These are phyloP conservation scores for Ballota nigra DNA, from an alignment of 257 asterid species.

Conservation along the genomic window DNA sequence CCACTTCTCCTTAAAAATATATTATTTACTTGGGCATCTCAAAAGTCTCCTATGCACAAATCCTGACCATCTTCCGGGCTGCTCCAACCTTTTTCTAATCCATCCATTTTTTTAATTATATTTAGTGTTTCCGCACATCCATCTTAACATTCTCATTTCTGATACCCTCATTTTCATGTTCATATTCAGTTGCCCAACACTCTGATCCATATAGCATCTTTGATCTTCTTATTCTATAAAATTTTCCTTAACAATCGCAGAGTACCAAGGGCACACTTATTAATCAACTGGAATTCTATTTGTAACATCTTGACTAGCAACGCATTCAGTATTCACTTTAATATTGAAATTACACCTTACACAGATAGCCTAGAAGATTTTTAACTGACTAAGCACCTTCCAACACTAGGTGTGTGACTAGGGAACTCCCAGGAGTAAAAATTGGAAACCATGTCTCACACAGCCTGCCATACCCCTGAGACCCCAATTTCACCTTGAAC, in stretches of 20 bases:
- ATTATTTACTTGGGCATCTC: background rate
- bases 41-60: background rate
- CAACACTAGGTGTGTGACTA: background rate
- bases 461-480: background rate
- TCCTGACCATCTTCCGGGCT: background rate
- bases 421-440: background rate
- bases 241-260: background rate
- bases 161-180: background rate
- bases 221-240: background rate
- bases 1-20: background rate
- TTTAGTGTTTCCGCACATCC: background rate
- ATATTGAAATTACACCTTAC: background rate
- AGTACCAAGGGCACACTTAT: background rate
- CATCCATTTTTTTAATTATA: background rate
- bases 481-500: background rate
- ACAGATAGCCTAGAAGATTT: background rate
- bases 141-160: background rate
- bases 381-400: background rate
- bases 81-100: background rate
- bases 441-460: background rate
- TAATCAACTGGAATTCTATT: background rate
- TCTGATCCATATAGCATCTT: background rate
- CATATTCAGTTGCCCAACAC: background rate
- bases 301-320: background rate
- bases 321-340: constrained; percentile 1